A percentile compares a stretch with the other conserved stretches of the same genome.
Evolutionary conservation across 2,329 filamentous ascomycete genomes (phyloP).

Genomic region (Penicillium sp.): DNA sequence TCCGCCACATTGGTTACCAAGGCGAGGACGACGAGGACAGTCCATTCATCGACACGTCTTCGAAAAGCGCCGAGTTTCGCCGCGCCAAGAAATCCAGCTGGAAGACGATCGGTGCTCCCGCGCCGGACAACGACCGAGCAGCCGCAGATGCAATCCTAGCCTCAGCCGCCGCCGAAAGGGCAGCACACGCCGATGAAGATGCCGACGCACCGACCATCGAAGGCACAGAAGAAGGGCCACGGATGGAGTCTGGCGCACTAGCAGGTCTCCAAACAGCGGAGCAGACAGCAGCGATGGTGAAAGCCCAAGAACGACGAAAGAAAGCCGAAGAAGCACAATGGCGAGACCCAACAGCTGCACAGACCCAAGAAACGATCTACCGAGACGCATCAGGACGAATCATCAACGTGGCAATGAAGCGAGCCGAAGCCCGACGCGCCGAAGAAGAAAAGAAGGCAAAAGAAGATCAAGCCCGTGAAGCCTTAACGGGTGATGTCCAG

Average conservation of each 20-base stretch:
- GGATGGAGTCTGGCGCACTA: slow-evolving; percentile 82
- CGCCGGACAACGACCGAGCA: slow-evolving; percentile 45
- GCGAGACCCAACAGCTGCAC: slow-evolving; percentile 40
- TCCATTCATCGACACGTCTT: slow-evolving; percentile 27
- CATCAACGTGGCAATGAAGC: slow-evolving; percentile 86
- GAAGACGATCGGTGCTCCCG: slow-evolving; percentile 61
- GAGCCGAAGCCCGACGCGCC: slow-evolving; percentile 77
- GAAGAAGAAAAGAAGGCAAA: slow-evolving; percentile 65
- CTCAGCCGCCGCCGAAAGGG: slow-evolving; percentile 64
- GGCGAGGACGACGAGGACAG: slow-evolving; percentile 37
- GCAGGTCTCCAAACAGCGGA: slow-evolving; percentile 82
- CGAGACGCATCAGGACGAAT: slow-evolving; percentile 91
- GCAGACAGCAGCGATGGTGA: slow-evolving; percentile 67
- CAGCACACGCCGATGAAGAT: slow-evolving; percentile 48
- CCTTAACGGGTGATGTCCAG: slow-evolving; percentile 82
- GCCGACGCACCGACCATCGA: slow-evolving; percentile 47
- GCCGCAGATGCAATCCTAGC: slow-evolving; percentile 76
- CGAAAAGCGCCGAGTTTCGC: slow-evolving; percentile 54
- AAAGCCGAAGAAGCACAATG: slow-evolving; percentile 44
- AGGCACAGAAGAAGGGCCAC: slow-evolving; percentile 40
- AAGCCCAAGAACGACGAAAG: slow-evolving; percentile 56
- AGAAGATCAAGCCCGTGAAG: slow-evolving; percentile 62
- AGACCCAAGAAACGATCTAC: slow-evolving; percentile 79
- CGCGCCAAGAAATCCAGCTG: slow-evolving; percentile 74
- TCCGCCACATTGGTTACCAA: slow-evolving; percentile 28